Base-by-base conservation (phyloP, 176 grass and related monocot genomes). In the Avena insularis region DNA sequence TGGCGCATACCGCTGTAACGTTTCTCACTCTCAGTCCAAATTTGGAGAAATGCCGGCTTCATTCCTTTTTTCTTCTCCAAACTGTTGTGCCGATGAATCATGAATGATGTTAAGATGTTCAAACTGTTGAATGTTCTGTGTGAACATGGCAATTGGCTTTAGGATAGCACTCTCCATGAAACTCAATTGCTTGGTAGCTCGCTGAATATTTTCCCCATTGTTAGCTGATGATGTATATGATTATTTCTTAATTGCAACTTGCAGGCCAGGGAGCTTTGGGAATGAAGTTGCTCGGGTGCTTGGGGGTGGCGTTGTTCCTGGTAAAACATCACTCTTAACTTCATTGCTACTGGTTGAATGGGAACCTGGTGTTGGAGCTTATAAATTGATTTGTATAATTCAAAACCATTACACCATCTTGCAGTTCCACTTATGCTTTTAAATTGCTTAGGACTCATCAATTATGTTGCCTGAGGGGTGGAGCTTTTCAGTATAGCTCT, bases 261-360 rank as follows among this genome's bases (percentile, higher is more conserved):
- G n/a, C 84, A 96, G 96, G 40, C 78, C 84, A 9, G 96, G 96
- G 53, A 88, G 17, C 38, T 96, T 98, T 13, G 96, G 96, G 49
- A 87, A 65, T 77, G 93, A 98, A 87, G 65, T 98, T 4, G 35
- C 90, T 82, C 91, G 90, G 60, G 93, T 98, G 29, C 93, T 98
- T 90, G 93, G 96, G 56, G 96, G 93, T 55, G 96, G 93, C 21
- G 84, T 96, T 75, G 96, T 98, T 91, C 96, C 93, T 88, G 96
- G 96, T 98, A 95, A 35, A 27, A 75, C 40, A 68, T 77, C 21
- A 47, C 84, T 12, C 25, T 50, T 50, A 27, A 60, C 33, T 69
- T 81, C 46, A 56, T 70, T 84, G 67, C 7, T 81, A 84, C 35
- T 46, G 8, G 23, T 60, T 60, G 60, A 75, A 68, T 59, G 5